phyloP scores from a whole-genome alignment of 2,329 filamentous ascomycete species.

The Nannizzia gypsea region DNA sequence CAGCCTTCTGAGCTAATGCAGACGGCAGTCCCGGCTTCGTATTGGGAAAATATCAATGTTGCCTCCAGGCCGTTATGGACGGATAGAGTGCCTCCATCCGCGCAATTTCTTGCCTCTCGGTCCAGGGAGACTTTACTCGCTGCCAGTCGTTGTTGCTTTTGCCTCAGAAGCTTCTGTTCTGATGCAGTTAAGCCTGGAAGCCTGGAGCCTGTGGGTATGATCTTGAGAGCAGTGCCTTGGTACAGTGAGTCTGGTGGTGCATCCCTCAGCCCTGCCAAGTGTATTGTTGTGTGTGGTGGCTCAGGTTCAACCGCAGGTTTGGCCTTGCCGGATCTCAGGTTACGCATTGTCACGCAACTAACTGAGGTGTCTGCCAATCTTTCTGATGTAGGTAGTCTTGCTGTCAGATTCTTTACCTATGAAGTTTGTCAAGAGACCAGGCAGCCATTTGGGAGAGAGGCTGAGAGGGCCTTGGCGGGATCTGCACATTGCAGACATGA shows the following conservation, averaged over 20 bases:
- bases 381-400: too few species aligned
- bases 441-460: too few species aligned
- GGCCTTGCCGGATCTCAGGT: not conserved
- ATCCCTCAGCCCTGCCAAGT: not conserved
- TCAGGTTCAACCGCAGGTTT: not conserved
- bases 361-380: too few species aligned
- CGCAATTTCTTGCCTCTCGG: not conserved
- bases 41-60: conserved; percentile 38
- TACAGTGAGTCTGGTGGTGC: not conserved
- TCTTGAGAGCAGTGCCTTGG: not conserved
- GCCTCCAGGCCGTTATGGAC: conserved; percentile 7
- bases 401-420: too few species aligned
- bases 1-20: conserved; percentile 37
- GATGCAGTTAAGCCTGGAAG: not conserved
- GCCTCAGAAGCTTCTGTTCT: not conserved
- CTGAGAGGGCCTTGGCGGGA: too few species aligned
- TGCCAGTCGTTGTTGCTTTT: conserved; percentile 1
- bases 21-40: conserved; percentile 42
- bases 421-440: too few species aligned
- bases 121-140: not conserved
- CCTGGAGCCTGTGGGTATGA: not conserved
- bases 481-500: too few species aligned
- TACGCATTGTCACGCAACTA: not conserved
- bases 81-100: not conserved
- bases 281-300: not conserved